Evolutionary conservation across 2,329 filamentous ascomycete species (phyloP).

Genomic region (Periconia digitata): DNA sequence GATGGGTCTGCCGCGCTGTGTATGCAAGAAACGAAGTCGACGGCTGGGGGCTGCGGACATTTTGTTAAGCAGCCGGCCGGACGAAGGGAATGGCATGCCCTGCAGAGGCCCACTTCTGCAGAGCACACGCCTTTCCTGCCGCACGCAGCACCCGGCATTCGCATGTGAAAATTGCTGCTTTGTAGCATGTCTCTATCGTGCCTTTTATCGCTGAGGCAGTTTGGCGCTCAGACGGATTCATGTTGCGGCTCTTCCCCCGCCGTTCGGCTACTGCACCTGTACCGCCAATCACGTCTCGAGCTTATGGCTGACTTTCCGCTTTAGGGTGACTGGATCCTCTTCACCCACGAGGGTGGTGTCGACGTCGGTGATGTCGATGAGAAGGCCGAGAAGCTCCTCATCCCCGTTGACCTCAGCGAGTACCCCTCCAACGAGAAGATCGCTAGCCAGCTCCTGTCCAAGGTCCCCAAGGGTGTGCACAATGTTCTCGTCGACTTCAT

Average conservation of each 20-base stretch:
- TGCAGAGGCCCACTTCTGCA: slow-evolving; percentile 42
- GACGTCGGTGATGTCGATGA: slow-evolving; percentile 98
- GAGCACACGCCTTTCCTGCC: slow-evolving; percentile 26
- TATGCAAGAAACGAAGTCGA: slow-evolving; percentile 15
- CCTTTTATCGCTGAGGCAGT: slow-evolving; percentile 13
- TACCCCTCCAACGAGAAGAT: slow-evolving; percentile 97
- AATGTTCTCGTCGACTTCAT: slow-evolving; percentile 99
- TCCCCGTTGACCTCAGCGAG: slow-evolving; percentile 90
- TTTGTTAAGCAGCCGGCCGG: slow-evolving; percentile 43
- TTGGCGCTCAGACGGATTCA: slow-evolving; percentile 21
- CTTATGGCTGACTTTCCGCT: slow-evolving; percentile 33
- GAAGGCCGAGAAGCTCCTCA: slow-evolving; percentile 97
- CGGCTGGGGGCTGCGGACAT: slow-evolving; percentile 30
- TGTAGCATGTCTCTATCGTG: slow-evolving; percentile 13
- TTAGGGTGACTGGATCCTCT: slow-evolving; percentile 99
- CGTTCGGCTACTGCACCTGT: slow-evolving; percentile 19
- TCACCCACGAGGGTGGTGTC: slow-evolving; percentile 99
- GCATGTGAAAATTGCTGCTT: slow-evolving; percentile 32
- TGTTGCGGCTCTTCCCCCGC: slow-evolving; percentile 37
- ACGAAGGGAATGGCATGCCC: slow-evolving; percentile 39
- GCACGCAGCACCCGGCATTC: slow-evolving; percentile 34
- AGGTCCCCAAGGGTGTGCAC: slow-evolving; percentile 93
- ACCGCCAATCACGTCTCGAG: slow-evolving; percentile 29
- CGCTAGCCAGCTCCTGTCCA: slow-evolving; percentile 79
- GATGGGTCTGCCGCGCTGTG: background rate